These are phyloP conservation scores for Didymella segeticola DNA, from an alignment of 2,329 filamentous ascomycete species.

Conservation along the genomic window DNA sequence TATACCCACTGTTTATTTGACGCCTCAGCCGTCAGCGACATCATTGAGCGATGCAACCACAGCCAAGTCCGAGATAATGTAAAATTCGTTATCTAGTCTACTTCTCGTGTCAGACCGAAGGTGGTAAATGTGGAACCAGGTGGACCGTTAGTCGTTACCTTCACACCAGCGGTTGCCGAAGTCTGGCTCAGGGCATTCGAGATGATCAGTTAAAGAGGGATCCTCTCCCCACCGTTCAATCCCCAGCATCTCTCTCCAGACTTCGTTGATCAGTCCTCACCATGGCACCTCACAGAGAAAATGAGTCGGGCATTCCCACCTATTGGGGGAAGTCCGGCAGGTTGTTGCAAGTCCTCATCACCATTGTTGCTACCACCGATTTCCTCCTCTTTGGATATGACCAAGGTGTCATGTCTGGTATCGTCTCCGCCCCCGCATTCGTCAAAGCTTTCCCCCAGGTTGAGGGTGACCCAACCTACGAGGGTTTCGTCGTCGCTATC, in stretches of 20 bases:
- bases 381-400: slow-evolving; percentile 60
- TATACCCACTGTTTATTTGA: slow-evolving; percentile 37
- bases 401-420: slow-evolving; percentile 51
- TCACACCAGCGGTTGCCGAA: slow-evolving; percentile 23
- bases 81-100: slow-evolving; percentile 40
- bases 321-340: slow-evolving; percentile 41
- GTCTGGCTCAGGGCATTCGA: slow-evolving; percentile 18
- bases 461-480: slow-evolving; percentile 43
- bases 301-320: slow-evolving; percentile 34
- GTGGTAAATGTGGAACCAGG: slow-evolving; percentile 29
- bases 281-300: slow-evolving; percentile 36
- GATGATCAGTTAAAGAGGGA: slow-evolving; percentile 35
- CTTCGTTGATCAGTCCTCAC: slow-evolving; percentile 26
- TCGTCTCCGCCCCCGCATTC: slow-evolving; percentile 50
- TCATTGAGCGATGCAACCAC: slow-evolving; percentile 33
- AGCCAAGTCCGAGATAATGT: slow-evolving; percentile 38
- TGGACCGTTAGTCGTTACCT: slow-evolving; percentile 25
- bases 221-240: slow-evolving; percentile 27
- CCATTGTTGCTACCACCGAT: slow-evolving; percentile 55
- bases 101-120: slow-evolving; percentile 34
- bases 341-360: slow-evolving; percentile 41
- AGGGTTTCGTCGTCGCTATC: slow-evolving; percentile 58
- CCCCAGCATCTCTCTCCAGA: slow-evolving; percentile 33
- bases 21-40: slow-evolving; percentile 32
- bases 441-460: slow-evolving; percentile 46